Base-by-base conservation (phyloP, 2,329 filamentous ascomycete species). In the Botryotinia convoluta region DNA sequence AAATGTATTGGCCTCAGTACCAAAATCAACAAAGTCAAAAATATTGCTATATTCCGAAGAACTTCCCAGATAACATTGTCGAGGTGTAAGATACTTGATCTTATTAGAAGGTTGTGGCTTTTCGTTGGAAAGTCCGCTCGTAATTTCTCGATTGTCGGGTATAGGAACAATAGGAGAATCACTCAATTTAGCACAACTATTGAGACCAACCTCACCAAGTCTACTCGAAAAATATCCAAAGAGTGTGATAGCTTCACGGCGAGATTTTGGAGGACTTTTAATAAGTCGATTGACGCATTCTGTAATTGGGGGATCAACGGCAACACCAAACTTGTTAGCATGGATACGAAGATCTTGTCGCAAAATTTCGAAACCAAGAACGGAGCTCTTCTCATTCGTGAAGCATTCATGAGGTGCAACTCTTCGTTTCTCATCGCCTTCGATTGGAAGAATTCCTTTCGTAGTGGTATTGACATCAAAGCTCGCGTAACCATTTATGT, bases 21-120 rank as follows among this genome's bases (percentile, higher is more conserved):
- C 94, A 83, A 98, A 99, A 81, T 98, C 93, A 22, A 98, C 95
- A 82, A 98, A 99, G 80, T 98, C 94, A 77, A 99, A 97, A 45
- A 99, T 97, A 45, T 97, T 93, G 18, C 90, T 92, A 79, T 97
- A 99, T 12, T 86, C 86, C 3, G 84, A 81, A 9, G 87, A 90
- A 42, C 77, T 91, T 14, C 96, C 96, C 3, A 99, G 86, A 81
- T 97, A 99, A 75, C 92, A 94, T 59, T 90, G 86, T 63, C 87
- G 88, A 8, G 96, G 95, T 26, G 88, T 86, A 62, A 94, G 86
- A 77, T 90, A 87, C 77, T 86, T 84, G 63, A 88, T 77, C 64
- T 79, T 79, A 61, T 22, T 37, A 73, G 73, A 78, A 80, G 72
- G 80, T 69, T 59, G 83, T 76, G 10, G 74, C 86, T 88, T 73